phyloP scores from a whole-genome alignment of 2,329 filamentous ascomycete species.

The Cercospora beticola region DNA sequence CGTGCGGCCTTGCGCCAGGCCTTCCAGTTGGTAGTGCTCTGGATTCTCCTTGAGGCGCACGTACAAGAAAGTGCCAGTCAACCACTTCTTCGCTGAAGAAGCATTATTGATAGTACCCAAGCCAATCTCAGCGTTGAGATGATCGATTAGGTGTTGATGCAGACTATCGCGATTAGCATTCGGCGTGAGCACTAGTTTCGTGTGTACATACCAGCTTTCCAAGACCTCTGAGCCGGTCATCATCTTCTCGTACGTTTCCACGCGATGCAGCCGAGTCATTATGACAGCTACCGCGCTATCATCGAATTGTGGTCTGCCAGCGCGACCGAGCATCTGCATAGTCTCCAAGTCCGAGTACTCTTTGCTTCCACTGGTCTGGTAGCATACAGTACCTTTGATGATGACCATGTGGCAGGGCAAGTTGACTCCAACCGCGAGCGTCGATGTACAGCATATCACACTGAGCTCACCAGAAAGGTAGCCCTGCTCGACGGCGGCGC shows the following conservation, averaged over 20 bases:
- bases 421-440: constrained; percentile 79
- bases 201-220: constrained; percentile 61
- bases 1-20: constrained; percentile 49
- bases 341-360: constrained; percentile 81
- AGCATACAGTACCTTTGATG: constrained; percentile 74
- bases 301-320: constrained; percentile 81
- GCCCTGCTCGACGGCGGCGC: constrained; percentile 63
- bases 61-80: constrained; percentile 74
- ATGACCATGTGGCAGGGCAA: constrained; percentile 65
- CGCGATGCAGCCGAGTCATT: constrained; percentile 68
- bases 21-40: constrained; percentile 65
- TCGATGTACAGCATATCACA: constrained; percentile 85
- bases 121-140: constrained; percentile 80
- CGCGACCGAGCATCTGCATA: constrained; percentile 88
- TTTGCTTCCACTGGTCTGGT: constrained; percentile 52
- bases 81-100: constrained; percentile 68
- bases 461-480: constrained; percentile 71
- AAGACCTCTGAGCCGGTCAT: constrained; percentile 70
- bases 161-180: constrained; percentile 39
- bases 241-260: constrained; percentile 68
- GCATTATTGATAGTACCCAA: constrained; percentile 69
- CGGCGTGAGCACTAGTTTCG: constrained; percentile 1
- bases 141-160: constrained; percentile 76
- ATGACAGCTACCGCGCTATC: constrained; percentile 74
- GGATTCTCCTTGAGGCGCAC: constrained; percentile 73